These are phyloP conservation scores for Cladorrhinum sp. DNA, from an alignment of 2,329 filamentous ascomycete genomes.

Conservation along the genomic window DNA sequence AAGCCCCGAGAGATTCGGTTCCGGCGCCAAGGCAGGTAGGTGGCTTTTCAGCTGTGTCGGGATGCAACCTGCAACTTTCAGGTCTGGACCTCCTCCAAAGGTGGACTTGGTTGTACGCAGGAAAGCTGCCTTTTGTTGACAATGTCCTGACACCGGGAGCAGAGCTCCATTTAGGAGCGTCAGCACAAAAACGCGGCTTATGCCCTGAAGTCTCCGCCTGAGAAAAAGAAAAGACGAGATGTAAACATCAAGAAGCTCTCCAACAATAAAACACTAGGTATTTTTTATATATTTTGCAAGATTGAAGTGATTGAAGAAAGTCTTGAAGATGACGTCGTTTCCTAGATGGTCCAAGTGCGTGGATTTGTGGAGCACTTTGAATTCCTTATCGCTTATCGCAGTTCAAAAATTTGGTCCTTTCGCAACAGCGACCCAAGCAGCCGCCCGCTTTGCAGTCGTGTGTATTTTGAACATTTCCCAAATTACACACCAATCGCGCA, in stretches of 20 bases:
- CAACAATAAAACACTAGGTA: too few relatives aligned
- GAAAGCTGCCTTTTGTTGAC: too few relatives aligned
- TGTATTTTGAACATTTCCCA: too few relatives aligned
- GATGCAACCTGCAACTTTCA: neutral
- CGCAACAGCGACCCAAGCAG: neutral
- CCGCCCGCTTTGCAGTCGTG: too few relatives aligned
- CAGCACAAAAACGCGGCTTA: too few relatives aligned
- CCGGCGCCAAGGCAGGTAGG: neutral
- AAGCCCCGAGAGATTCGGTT: constrained; percentile 1
- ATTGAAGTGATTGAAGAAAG: neutral
- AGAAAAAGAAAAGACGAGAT: too few relatives aligned
- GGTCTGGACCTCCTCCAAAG: neutral
- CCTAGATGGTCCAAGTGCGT: neutral
- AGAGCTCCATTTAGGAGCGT: too few relatives aligned
- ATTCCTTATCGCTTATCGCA: constrained; percentile 24
- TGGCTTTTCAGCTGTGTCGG: neutral
- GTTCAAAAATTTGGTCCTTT: constrained; percentile 13
- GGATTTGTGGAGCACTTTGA: neutral
- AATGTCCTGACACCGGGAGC: too few relatives aligned
- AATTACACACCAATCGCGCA: neutral
- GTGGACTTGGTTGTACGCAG: too few relatives aligned
- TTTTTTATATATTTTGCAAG: too few relatives aligned
- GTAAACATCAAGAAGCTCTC: too few relatives aligned
- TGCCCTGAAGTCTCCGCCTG: too few relatives aligned
- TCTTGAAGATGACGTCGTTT: constrained; percentile 4